phyloP scores from a whole-genome alignment of 495 filamentous ascomycete species.

The Hypoxylon rickii region DNA sequence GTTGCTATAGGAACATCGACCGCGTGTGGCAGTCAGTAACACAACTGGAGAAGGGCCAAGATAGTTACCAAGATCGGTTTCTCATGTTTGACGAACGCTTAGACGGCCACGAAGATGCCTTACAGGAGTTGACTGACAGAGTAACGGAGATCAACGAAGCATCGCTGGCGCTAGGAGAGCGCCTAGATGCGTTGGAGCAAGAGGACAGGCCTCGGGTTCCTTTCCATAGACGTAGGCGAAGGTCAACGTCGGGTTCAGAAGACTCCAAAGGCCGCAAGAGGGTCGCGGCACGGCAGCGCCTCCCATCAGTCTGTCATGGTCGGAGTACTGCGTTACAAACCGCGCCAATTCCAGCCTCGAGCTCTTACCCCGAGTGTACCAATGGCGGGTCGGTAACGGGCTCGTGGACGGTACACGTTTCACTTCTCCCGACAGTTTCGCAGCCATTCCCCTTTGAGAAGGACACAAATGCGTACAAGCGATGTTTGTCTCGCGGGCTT shows the following conservation, averaged over 20 bases:
- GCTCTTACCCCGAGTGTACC: constrained; percentile 5
- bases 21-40: constrained; percentile 56
- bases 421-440: constrained; percentile 54
- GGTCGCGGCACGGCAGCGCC: constrained; percentile 21
- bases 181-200: constrained; percentile 53
- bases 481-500: constrained; percentile 59
- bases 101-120: constrained; percentile 44
- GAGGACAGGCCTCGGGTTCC: constrained; percentile 15
- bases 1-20: constrained; percentile 54
- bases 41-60: constrained; percentile 47
- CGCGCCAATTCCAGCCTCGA: constrained; percentile 11
- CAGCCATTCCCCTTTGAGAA: constrained; percentile 63
- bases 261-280: constrained; percentile 26
- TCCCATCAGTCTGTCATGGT: background rate
- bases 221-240: constrained; percentile 34
- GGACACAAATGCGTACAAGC: constrained; percentile 61
- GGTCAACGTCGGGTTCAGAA: constrained; percentile 38
- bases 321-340: constrained; percentile 12
- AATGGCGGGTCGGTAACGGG: constrained; percentile 18
- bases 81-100: constrained; percentile 50
- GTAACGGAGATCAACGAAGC: constrained; percentile 56
- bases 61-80: constrained; percentile 51
- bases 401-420: constrained; percentile 61
- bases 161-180: constrained; percentile 55
- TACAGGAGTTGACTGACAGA: constrained; percentile 48